Conservation (phyloP, 2,329 filamentous ascomycete genomes). For the Cryphonectria carpinicola region DNA sequence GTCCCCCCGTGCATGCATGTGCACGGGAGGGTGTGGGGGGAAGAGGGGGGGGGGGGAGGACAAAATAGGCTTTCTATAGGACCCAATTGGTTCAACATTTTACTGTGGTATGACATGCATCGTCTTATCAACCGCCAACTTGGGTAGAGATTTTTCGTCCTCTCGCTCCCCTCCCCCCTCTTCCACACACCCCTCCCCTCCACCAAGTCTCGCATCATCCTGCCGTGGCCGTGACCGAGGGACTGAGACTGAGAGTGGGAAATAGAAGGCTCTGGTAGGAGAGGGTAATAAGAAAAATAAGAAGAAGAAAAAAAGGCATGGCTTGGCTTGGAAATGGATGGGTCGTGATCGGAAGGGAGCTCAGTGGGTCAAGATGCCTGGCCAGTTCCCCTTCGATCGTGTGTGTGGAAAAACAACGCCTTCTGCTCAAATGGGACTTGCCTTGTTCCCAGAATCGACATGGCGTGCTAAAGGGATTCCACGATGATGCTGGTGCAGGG, state of each 20-base stretch:
- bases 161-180: background rate
- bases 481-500: conserved; percentile 3
- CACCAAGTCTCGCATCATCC: background rate
- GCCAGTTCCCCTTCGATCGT: conserved; percentile 3
- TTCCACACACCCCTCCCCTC: background rate
- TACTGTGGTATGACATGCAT: conserved; percentile 9
- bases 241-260: conserved; percentile 5
- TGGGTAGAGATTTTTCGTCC: conserved; percentile 16
- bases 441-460: conserved; percentile 1
- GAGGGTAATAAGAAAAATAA: background rate
- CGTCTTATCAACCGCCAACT: conserved; percentile 27
- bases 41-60: background rate
- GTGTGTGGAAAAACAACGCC: background rate
- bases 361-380: conserved; percentile 20
- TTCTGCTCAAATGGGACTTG: background rate
- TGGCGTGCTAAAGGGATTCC: background rate
- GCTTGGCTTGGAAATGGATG: conserved; percentile 12
- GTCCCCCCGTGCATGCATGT: conserved; percentile 15
- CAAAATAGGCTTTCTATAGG: conserved; percentile 9
- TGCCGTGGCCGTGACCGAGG: background rate
- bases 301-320: background rate
- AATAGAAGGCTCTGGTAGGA: background rate
- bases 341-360: conserved; percentile 14
- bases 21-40: background rate
- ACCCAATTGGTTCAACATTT: conserved; percentile 20